phyloP scores from a whole-genome alignment of 805 yeast genomes.

The Yamadazyma olivae region DNA sequence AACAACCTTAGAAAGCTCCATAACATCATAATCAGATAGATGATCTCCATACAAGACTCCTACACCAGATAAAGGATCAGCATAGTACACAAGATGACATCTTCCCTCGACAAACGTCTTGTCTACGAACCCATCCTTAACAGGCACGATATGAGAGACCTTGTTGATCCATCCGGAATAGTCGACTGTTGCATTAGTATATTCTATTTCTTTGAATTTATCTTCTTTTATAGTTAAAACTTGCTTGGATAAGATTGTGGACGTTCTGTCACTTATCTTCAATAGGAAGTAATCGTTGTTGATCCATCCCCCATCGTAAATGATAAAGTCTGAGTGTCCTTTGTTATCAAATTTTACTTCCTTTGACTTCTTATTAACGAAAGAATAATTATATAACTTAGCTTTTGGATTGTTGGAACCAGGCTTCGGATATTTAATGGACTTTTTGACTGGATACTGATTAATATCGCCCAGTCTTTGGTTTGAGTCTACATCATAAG shows the following conservation, averaged over 20 bases:
- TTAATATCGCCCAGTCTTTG: slow-evolving; percentile 14
- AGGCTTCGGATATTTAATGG: slow-evolving; percentile 69
- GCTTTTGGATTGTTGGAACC: slow-evolving; percentile 61
- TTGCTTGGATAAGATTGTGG: slow-evolving; percentile 52
- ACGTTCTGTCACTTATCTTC: slow-evolving; percentile 62
- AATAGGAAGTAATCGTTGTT: slow-evolving; percentile 46
- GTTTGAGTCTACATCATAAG: slow-evolving; percentile 3
- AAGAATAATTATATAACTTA: slow-evolving; percentile 38
- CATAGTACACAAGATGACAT: slow-evolving; percentile 75
- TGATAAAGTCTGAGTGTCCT: slow-evolving; percentile 40
- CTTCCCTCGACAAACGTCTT: slow-evolving; percentile 52
- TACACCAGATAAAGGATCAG: slow-evolving; percentile 48
- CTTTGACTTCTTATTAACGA: slow-evolving; percentile 18
- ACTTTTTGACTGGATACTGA: slow-evolving; percentile 46
- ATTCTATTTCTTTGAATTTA: slow-evolving; percentile 29
- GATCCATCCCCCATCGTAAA: slow-evolving; percentile 66
- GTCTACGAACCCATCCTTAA: slow-evolving; percentile 59
- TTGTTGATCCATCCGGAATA: slow-evolving; percentile 65
- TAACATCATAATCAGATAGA: slow-evolving; percentile 88
- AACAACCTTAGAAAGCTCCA: slow-evolving; percentile 55
- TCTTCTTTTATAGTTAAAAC: slow-evolving; percentile 34
- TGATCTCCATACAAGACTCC: slow-evolving; percentile 49
- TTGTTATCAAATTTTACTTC: slow-evolving; percentile 7
- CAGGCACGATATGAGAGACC: slow-evolving; percentile 15
- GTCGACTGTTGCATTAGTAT: slow-evolving; percentile 31